Evolutionary conservation across 2,329 filamentous ascomycete species (phyloP).

Genomic region (Penicillium polonicum): DNA sequence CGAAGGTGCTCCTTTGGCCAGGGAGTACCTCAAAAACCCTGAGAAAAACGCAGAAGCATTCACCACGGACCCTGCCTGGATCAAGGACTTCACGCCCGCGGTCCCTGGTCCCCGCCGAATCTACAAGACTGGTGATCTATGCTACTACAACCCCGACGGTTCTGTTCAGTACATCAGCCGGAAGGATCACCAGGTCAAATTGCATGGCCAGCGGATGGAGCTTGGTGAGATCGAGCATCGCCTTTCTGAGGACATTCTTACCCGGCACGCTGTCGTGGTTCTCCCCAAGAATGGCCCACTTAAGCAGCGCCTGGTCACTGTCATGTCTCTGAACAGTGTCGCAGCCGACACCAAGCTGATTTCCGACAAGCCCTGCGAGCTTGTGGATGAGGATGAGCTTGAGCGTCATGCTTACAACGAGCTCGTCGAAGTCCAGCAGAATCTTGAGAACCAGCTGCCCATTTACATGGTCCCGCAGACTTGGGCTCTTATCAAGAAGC

Average conservation of each 20-base stretch:
- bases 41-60: constrained; percentile 35
- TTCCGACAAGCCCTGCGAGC: constrained; percentile 33
- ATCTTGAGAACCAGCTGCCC: constrained; percentile 44
- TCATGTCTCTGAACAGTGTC: constrained; percentile 40
- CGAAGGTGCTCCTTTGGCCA: constrained; percentile 38
- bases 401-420: constrained; percentile 25
- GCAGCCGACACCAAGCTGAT: constrained; percentile 26
- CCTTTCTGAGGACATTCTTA: constrained; percentile 30
- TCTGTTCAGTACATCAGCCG: constrained; percentile 51
- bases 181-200: constrained; percentile 66
- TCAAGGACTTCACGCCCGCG: constrained; percentile 16
- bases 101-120: constrained; percentile 18
- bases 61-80: constrained; percentile 32
- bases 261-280: constrained; percentile 45
- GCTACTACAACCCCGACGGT: constrained; percentile 35
- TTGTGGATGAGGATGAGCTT: constrained; percentile 29
- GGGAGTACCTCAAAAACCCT: constrained; percentile 43
- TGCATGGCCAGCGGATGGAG: constrained; percentile 65
- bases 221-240: constrained; percentile 51
- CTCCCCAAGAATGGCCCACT: constrained; percentile 45
- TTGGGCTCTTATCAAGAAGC: constrained; percentile 40
- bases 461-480: constrained; percentile 48
- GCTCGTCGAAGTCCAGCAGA: constrained; percentile 38
- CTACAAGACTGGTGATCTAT: constrained; percentile 36
- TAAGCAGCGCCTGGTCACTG: constrained; percentile 47